Base-by-base conservation (phyloP, 2,329 filamentous ascomycete genomes). In the Hypoxylon sp. region DNA sequence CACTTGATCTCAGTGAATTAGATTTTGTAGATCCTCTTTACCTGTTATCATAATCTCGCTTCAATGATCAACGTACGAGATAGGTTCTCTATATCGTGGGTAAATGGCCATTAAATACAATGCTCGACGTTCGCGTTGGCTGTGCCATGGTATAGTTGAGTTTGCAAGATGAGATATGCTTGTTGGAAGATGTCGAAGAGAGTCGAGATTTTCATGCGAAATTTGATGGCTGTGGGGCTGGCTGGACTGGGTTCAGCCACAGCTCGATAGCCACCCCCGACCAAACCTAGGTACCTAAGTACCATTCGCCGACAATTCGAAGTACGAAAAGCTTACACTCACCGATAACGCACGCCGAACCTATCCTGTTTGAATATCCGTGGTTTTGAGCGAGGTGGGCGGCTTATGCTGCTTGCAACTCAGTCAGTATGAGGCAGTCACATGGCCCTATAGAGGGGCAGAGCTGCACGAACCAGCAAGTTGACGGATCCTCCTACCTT, bases 21-120 rank as follows among this genome's bases (percentile, higher is more conserved):
- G 11, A 6, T 53, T 53, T 67, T 69, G 16, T n/a, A 32, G n/a
- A 11, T 30, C 9, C 27, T 23, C 9, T 25, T 47, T 46, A 29
- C 37, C 27, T 46, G 12, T 23, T 37, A 3, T 29, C 16, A 56
- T 4, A 23, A 11, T 7, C 14, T 16, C 27, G 6, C 11, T 46
- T 51, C 9, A 2, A 45, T n/a, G 16, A 21, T 23, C 7, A 14
- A 27, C 27, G 9, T 1, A 25, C 34, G n/a, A 19, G 14, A 12
- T n/a, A n/a, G n/a, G n/a, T n/a, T 39, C 19, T 25, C 5, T 14
- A 21, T 25, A 51, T 23, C 19, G 5, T 1, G 23, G 23, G 29
- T 8, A 12, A 34, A 2, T 21, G 19, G 16, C 16, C 1, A 3
- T 16, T 12, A 50, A 29, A 7, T 11, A 7, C 5, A 14, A 25